Percentiles rank a stretch among this genome's conserved stretches.
Conservation (phyloP, 1,284 basidiomycete genomes). For the Phlebopus sp. region DNA sequence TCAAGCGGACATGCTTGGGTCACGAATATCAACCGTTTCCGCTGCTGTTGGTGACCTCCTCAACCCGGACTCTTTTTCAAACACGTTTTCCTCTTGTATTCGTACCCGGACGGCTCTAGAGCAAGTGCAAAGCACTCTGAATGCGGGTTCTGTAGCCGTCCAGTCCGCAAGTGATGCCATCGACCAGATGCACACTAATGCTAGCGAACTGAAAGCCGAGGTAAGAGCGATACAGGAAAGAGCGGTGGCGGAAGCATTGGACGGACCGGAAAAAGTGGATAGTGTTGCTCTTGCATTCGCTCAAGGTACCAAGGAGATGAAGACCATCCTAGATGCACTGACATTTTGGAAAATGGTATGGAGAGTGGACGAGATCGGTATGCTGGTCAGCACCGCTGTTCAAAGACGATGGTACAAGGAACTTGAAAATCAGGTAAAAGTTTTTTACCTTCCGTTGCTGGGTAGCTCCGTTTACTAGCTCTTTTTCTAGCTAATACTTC, state of each 20-base stretch:
- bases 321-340: conserved; percentile 50
- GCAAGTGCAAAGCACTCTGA: conserved; percentile 36
- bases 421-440: conserved; percentile 61
- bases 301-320: conserved; percentile 48
- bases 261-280: conserved; percentile 38
- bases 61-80: neutral
- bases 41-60: conserved; percentile 40
- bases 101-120: conserved; percentile 31
- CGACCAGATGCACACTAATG: conserved; percentile 24
- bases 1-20: conserved; percentile 59
- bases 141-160: conserved; percentile 32
- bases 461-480: neutral
- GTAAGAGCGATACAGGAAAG: conserved; percentile 35
- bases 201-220: conserved; percentile 33
- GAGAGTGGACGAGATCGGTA: conserved; percentile 70
- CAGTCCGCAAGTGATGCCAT: conserved; percentile 28
- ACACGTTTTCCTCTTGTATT: conserved; percentile 14
- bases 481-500: conserved; percentile 57
- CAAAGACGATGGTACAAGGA: conserved; percentile 60
- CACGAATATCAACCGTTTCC: conserved; percentile 50
- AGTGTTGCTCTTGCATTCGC: conserved; percentile 46
- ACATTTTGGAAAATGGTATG: conserved; percentile 68
- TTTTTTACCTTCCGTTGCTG: neutral
- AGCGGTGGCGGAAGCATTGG: conserved; percentile 37
- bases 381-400: conserved; percentile 52